phyloP scores from a whole-genome alignment of 441 rosid species.

The Erodium chrysanthum region DNA sequence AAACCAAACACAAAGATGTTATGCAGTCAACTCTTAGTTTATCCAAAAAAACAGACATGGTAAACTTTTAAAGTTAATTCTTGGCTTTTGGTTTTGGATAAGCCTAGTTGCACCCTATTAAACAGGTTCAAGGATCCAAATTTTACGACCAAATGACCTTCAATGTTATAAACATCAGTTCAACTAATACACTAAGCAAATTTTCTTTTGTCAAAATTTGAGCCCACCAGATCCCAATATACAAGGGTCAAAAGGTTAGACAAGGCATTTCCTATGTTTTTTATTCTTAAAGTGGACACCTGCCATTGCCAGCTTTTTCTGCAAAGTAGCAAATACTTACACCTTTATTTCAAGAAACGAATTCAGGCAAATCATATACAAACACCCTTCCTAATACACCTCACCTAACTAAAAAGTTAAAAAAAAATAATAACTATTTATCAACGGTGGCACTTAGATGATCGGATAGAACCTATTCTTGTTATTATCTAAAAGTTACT shows the following conservation, averaged over 20 bases:
- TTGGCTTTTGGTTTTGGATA: no score
- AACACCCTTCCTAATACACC: background rate
- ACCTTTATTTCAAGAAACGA: background rate
- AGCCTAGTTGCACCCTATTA: no score
- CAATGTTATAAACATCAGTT: background rate
- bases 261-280: background rate
- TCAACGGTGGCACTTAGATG: background rate
- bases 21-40: background rate
- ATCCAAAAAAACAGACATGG: background rate
- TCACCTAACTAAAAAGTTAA: background rate
- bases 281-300: background rate
- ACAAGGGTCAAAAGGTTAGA: background rate
- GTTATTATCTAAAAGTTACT: background rate
- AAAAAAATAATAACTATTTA: background rate
- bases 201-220: no score
- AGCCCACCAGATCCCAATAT: background rate
- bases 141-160: background rate
- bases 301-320: background rate
- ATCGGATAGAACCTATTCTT: background rate
- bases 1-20: background rate
- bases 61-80: no score
- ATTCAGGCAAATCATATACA: background rate
- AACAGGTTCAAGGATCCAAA: background rate
- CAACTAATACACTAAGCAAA: background rate
- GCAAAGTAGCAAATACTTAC: background rate